These are phyloP conservation scores for Eleusine coracana DNA, from an alignment of 176 grass and related monocot species.

Conservation along the genomic window DNA sequence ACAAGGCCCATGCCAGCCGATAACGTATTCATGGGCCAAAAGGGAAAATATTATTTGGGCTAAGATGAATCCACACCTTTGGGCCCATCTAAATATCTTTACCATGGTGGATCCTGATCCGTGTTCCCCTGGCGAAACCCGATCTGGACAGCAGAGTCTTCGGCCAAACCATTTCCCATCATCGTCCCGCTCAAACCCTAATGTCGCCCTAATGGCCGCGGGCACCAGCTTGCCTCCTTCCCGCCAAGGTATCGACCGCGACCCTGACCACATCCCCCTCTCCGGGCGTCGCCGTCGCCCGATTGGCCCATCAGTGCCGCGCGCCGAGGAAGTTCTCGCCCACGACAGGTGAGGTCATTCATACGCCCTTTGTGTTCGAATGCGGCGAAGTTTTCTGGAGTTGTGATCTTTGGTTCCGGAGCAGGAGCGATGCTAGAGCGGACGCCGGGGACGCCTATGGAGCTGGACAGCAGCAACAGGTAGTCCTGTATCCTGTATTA, in stretches of 20 bases:
- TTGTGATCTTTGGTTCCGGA: constrained; percentile 32
- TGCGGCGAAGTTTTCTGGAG: neutral
- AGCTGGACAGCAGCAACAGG: constrained; percentile 31
- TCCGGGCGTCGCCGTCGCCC: constrained; percentile 4
- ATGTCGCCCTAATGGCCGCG: constrained; percentile 2
- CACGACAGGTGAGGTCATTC: constrained; percentile 23
- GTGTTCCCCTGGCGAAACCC: neutral
- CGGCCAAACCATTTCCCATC: neutral
- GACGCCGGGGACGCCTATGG: neutral
- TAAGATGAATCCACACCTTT: neutral
- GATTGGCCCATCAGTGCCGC: neutral
- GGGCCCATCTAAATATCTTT: neutral
- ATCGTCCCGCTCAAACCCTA: neutral
- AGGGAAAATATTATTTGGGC: neutral
- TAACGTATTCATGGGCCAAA: too few species aligned
- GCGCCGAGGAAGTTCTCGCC: neutral
- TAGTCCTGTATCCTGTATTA: neutral
- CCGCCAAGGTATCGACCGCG: neutral
- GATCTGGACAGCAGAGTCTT: neutral
- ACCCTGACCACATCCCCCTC: constrained; percentile 33
- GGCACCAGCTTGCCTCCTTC: neutral
- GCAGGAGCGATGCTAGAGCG: constrained; percentile 26
- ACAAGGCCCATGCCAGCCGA: neutral
- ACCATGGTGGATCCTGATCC: neutral
- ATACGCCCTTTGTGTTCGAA: neutral